Evolutionary conservation across 106 monocot species (phyloP), one percentile per base, ranked within the genome.

Genomic region (Alisma plantagoaquatica): DNA sequence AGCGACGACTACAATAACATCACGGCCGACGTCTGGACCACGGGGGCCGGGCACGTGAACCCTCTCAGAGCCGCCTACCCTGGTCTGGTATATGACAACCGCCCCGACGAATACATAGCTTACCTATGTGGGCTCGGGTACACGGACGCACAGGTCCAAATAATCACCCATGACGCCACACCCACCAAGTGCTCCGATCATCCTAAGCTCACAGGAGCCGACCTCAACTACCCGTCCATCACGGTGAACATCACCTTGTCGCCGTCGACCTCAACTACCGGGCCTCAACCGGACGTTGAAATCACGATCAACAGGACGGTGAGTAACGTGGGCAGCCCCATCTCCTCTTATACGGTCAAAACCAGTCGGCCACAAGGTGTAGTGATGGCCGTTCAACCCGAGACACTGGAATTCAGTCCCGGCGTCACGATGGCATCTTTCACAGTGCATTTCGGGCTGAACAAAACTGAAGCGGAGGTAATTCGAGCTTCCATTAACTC

Each of bases 171-270:
- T 76, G 60, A 29, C 49, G n/a, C n/a, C n/a, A n/a, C n/a, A n/a
- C 0, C 30, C 17, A 32, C 54, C 3, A 18, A 74, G 61, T 60
- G 48, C 57, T 26, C 19, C 77, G 89, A 62, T 27, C 11, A 3
- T 59, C 56, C 2, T 32, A 54, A 4, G 56, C 65, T 28, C 27
- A 49, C 35, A 14, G 74, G 79, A 70, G 69, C 17, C 28, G 33
- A 58, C 32, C 76, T 89, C 27, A 89, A 89, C 68, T 89, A 89
- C 54, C 89, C 89, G 2, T 89, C 89, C 19, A 76, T 89, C 8
- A 52, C 83, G 16, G 68, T 83, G 4, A 30, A 19, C 59, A 24
- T 83, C 81, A 46, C 58, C 33, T 51, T 62, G 53, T n/a, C n/a
- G n/a, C n/a, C n/a, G n/a, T n/a, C n/a, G 54, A 9, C 29, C 31